Conservation (phyloP, 306 rosid species). For the Argentina anserina region DNA sequence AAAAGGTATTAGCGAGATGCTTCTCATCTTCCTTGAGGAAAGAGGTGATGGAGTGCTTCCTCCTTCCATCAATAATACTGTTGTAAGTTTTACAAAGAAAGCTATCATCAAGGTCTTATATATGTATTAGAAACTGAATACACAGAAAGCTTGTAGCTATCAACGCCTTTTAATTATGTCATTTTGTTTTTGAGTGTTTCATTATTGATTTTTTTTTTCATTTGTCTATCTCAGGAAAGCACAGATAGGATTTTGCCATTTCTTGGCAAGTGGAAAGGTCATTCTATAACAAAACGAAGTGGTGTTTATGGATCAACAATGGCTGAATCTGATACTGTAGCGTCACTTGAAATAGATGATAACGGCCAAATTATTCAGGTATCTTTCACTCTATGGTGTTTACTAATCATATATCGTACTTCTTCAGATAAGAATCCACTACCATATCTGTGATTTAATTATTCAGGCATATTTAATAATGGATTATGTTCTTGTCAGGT, state of each 20-base stretch:
- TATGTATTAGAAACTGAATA: background rate
- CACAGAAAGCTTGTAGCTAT: background rate
- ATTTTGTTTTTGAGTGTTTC: background rate
- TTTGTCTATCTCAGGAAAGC: constrained; percentile 27
- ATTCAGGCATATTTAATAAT: background rate
- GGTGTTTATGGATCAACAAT: constrained; percentile 94
- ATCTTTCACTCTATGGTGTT: constrained; percentile 24
- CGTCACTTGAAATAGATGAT: constrained; percentile 58
- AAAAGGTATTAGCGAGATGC: constrained; percentile 77
- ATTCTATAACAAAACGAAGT: constrained; percentile 77
- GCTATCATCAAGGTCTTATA: background rate
- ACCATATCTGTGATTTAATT: too few relatives aligned
- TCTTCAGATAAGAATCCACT: background rate
- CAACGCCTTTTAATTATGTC: constrained; percentile 6
- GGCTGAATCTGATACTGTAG: constrained; percentile 61
- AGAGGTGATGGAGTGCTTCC: constrained; percentile 54
- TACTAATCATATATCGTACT: background rate
- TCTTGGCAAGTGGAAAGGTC: constrained; percentile 94
- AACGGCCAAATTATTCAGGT: constrained; percentile 82
- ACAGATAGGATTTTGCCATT: constrained; percentile 59
- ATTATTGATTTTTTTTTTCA: background rate
- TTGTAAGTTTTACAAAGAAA: constrained; percentile 33
- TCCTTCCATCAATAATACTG: constrained; percentile 36
- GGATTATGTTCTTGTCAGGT: background rate
- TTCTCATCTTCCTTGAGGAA: constrained; percentile 78